Base-by-base conservation (phyloP, 2,329 filamentous ascomycete species). In the Ceratocystis colombiana region DNA sequence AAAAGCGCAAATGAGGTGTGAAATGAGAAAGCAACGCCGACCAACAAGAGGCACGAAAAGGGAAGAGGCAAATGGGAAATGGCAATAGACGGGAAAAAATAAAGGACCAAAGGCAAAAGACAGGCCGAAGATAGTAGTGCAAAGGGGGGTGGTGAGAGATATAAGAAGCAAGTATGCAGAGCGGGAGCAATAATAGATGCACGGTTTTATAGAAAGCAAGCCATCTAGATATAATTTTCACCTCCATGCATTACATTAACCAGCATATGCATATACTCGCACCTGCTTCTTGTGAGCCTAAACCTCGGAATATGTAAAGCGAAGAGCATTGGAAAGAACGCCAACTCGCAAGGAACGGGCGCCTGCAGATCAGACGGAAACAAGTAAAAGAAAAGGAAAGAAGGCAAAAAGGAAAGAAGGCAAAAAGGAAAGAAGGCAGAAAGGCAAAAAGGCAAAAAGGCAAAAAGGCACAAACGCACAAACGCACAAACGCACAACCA, bases 261-360 rank as follows among this genome's bases (percentile, higher is more conserved):
- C 46, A 12, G 55, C 12, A 59, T 59, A 59, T 59, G 55, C 55
- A n/a, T 7, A 33, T 59, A 59, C 28, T 59, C 25, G 55, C 55
- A 20, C 55, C 55, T 59, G 48, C 33, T 17, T 8, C 2, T 59
- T 59, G 37, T 59, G 25, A 30, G 55, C 3, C 37, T 41, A 41
- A n/a, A 28, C 33, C 55, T 59, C 30, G 28, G 28, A 59, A 59
- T 17, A 57, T 4, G 50, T 6, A 48, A 10, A 20, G 20, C n/a
- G 12, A 25, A 28, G 10, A 30, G 30, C 10, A 15, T 15, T 57
- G 53, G 55, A 33, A 59, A 37, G 28, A 59, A 33, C 55, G n/a
- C 28, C 5, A 12, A 15, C 17, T 37, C 5, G 15, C 55, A n/a
- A 25, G 53, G 30, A 33, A 59, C 8, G 55, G 55, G 10, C 17